Conservation (phyloP, 805 yeast genomes). For the Priceomyces haplophilus region DNA sequence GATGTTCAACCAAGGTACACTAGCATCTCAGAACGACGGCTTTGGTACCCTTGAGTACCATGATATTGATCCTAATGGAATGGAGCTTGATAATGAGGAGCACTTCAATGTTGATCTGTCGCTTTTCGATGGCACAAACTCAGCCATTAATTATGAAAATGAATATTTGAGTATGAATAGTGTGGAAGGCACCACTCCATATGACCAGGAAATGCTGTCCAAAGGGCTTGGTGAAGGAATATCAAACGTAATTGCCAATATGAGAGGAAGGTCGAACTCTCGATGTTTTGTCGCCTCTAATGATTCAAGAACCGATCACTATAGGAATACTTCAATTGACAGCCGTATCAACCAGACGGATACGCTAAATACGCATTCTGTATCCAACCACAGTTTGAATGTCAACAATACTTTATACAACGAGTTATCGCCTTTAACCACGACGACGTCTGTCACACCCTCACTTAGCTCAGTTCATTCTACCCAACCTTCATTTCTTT, state of each 20-base stretch:
- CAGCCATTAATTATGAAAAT: not conserved
- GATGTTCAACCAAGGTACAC: not conserved
- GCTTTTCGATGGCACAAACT: constrained; percentile 18
- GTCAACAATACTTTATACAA: constrained; percentile 6
- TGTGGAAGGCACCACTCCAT: not conserved
- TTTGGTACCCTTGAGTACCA: constrained; percentile 31
- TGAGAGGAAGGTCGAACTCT: not conserved
- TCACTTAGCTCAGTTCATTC: constrained; percentile 40
- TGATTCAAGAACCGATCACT: constrained; percentile 9
- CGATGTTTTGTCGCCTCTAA: not conserved
- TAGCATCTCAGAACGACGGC: not conserved
- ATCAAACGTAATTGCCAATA: not conserved
- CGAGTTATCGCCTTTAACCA: constrained; percentile 42
- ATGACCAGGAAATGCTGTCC: not conserved
- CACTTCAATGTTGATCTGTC: constrained; percentile 37
- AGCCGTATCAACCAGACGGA: constrained; percentile 9
- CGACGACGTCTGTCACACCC: constrained; percentile 42
- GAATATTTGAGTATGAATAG: not conserved
- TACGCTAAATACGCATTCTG: not conserved
- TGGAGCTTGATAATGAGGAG: constrained; percentile 39
- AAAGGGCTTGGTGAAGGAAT: not conserved
- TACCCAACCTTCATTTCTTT: constrained; percentile 41
- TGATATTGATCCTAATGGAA: constrained; percentile 18
- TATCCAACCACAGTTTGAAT: constrained; percentile 4
- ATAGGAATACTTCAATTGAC: constrained; percentile 15